Conservation (phyloP, 2,329 filamentous ascomycete species). For the Orbilia brochopaga region DNA sequence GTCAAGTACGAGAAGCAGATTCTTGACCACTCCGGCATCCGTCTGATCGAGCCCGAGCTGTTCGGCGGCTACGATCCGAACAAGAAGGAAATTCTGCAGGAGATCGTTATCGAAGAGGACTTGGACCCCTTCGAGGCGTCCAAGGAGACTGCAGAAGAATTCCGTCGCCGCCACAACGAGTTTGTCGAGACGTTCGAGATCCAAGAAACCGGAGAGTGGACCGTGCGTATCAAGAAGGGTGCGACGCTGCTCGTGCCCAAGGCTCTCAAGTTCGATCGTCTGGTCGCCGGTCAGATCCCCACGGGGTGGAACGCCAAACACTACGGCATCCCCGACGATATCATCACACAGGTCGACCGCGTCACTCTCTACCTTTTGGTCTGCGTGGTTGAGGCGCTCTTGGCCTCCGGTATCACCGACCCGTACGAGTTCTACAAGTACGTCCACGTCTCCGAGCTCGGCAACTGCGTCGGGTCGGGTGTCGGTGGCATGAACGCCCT, state of each 20-base stretch:
- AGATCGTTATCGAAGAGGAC: slow-evolving; percentile 96
- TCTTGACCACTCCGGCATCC: slow-evolving; percentile 94
- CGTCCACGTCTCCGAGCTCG: slow-evolving; percentile 94
- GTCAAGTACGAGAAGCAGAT: slow-evolving; percentile 96
- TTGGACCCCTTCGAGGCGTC: slow-evolving; percentile 96
- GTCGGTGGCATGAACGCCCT: slow-evolving; percentile 93
- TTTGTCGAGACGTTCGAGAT: slow-evolving; percentile 98
- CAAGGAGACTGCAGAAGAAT: slow-evolving; percentile 96
- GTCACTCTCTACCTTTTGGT: slow-evolving; percentile 95
- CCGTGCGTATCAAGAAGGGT: slow-evolving; percentile 92
- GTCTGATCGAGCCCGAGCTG: slow-evolving; percentile 94
- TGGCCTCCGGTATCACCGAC: slow-evolving; percentile 94
- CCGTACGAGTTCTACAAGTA: slow-evolving; percentile 99
- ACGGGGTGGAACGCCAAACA: slow-evolving; percentile 96
- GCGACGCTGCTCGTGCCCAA: slow-evolving; percentile 95
- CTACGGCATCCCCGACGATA: slow-evolving; percentile 96
- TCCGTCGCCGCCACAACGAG: slow-evolving; percentile 94
- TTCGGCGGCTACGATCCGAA: slow-evolving; percentile 97
- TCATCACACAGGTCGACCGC: slow-evolving; percentile 95
- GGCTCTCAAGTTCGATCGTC: slow-evolving; percentile 92
- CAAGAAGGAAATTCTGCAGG: slow-evolving; percentile 97
- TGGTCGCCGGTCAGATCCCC: slow-evolving; percentile 95
- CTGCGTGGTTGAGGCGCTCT: slow-evolving; percentile 86
- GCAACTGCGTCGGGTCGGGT: slow-evolving; percentile 97
- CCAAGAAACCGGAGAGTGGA: slow-evolving; percentile 89